Evolutionary conservation across 305 asterid genomes (phyloP).

Genomic region (Caryopteris hybrid): DNA sequence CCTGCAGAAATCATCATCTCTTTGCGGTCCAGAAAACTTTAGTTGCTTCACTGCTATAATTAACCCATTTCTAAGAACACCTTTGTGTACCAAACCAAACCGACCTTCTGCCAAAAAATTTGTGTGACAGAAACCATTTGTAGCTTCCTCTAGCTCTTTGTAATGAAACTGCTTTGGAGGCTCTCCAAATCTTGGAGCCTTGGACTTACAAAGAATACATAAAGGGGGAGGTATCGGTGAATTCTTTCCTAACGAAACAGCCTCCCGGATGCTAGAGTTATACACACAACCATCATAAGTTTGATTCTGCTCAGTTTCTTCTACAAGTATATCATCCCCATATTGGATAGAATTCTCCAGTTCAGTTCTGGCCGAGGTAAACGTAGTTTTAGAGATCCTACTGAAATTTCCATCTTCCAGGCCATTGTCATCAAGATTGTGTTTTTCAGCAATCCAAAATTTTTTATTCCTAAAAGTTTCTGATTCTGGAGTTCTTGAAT

Average conservation of each 20-base stretch:
- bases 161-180: slow-evolving; percentile 70
- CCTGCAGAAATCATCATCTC: slow-evolving; percentile 77
- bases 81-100: slow-evolving; percentile 71
- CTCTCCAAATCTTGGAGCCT: slow-evolving; percentile 80
- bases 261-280: slow-evolving; percentile 69
- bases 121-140: slow-evolving; percentile 54
- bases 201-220: slow-evolving; percentile 65
- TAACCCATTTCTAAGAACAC: slow-evolving; percentile 64
- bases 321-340: background rate
- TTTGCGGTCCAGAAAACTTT: slow-evolving; percentile 53
- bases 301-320: slow-evolving; percentile 20
- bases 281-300: slow-evolving; percentile 20
- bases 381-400: slow-evolving; percentile 24
- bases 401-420: slow-evolving; percentile 23
- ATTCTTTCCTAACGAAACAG: slow-evolving; percentile 56
- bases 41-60: slow-evolving; percentile 66
- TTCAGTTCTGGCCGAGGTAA: slow-evolving; percentile 18
- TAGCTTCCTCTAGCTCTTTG: slow-evolving; percentile 70
- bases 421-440: slow-evolving; percentile 22
- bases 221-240: slow-evolving; percentile 77
- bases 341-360: slow-evolving; percentile 13
- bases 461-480: slow-evolving; percentile 30
- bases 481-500: slow-evolving; percentile 31
- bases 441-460: slow-evolving; percentile 45
- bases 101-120: slow-evolving; percentile 73